These are phyloP conservation scores for Panaeolus cyanescens DNA, from an alignment of 768 basidiomycete genomes.

Conservation along the genomic window DNA sequence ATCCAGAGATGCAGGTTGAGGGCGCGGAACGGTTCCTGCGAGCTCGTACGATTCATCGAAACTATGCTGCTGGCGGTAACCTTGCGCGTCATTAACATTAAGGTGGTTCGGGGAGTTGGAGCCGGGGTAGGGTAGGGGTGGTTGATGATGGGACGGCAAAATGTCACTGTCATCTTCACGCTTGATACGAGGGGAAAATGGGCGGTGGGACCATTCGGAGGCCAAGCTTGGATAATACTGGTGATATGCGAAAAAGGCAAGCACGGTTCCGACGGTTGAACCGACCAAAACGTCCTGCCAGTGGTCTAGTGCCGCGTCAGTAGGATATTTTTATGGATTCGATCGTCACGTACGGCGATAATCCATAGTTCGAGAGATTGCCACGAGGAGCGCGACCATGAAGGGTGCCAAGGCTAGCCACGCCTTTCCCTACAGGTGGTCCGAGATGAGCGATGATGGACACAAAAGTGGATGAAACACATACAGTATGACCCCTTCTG, in stretches of 20 bases:
- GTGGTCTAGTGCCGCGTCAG: conserved; percentile 58
- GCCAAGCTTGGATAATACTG: conserved; percentile 83
- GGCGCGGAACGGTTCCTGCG: neutral
- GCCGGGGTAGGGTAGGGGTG: neutral
- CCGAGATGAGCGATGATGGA: conserved; percentile 4
- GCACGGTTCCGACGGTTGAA: conserved; percentile 66
- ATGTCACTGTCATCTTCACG: conserved; percentile 41
- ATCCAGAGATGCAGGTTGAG: neutral
- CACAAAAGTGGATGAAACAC: conserved; percentile 18
- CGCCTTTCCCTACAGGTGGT: conserved; percentile 57
- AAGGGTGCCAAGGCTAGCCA: conserved; percentile 85
- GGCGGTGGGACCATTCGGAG: conserved; percentile 64
- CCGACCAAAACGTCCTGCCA: conserved; percentile 92
- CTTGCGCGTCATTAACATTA: neutral
- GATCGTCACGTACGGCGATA: conserved; percentile 64
- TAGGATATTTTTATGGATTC: neutral
- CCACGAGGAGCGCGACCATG: conserved; percentile 74
- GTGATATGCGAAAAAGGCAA: conserved; percentile 78
- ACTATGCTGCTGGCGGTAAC: conserved; percentile 9
- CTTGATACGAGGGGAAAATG: conserved; percentile 67
- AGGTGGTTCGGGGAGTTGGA: conserved; percentile 5
- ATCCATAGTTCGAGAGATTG: conserved; percentile 90
- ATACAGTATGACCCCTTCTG: conserved; percentile 67
- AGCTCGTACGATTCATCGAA: conserved; percentile 20
- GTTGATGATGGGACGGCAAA: conserved; percentile 38